Evolutionary conservation across 2,329 filamentous ascomycete genomes (phyloP), one percentile per base, ranked within the genome.

Genomic region (Emydomyces testavorans): DNA sequence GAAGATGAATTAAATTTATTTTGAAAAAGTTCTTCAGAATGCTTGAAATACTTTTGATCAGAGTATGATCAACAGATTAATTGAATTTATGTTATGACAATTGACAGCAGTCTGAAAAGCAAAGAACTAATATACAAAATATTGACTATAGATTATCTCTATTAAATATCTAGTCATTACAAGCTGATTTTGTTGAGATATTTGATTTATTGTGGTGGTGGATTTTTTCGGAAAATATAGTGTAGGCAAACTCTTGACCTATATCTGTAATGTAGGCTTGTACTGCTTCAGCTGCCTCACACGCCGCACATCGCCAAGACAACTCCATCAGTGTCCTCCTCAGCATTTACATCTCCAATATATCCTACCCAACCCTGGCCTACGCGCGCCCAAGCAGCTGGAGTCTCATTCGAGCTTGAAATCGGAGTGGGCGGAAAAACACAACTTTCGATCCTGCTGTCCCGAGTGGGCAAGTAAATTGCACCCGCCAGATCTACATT

Each of bases 301-400:
- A 60, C 31, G 1, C 58, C 57, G 55, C 58, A 60, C 34, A 64
- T 52, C 29, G 54, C 46, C 28, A 60, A 29, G 23, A 61, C 53
- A 6, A 61, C 46, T 23, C 38, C 37, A 29, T 54, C 43, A 6
- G 53, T 56, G 6, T 39, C 56, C 23, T 53, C 44, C 34, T 58
- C 58, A 2, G 31, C 23, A 50, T 62, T 62, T 13, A 59, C 57
- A 54, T 61, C 58, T 24, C 60, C 61, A 46, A 55, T 32, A 53
- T 62, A 62, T 21, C 55, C 55, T 36, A 63, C 21, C 40, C 50
- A 59, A 21, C 60, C 59, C 13, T 56, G 29, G 31, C 53, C 59
- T 36, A 58, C 49, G n/a, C 49, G 54, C 4, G 53, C 49, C 44
- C 54, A 59, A 13, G 52, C 59, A 2, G 60, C 54, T 8, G 57